Evolutionary conservation across 371 early-diverging fungal species (phyloP), one percentile per base, ranked within the genome.

Genomic region (Lichtheimia corymbifera): DNA sequence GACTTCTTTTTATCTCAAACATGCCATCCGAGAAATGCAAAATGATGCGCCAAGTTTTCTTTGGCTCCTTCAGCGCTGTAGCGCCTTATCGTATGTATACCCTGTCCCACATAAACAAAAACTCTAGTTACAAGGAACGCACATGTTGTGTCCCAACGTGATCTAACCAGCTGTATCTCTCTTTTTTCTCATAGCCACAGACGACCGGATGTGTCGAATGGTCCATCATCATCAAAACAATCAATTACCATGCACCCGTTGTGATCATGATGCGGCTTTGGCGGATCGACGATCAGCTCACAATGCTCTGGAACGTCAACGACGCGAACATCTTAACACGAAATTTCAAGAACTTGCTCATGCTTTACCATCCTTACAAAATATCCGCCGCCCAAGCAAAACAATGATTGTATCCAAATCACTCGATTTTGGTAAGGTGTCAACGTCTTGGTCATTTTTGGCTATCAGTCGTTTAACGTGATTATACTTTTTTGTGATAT

Each of bases 311-410:
- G 93, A 92, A 70, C 79, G 93, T 9, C 91, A 90, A 59, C 79
- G 92, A 57, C 84, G 93, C 50, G 93, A 92, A 73, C 85, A 83
- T 11, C 76, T 92, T 28, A 91, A 91, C 65, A 74, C 74, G 35
- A 86, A 88, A 56, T 91, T 92, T 67, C 90, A 88, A 72, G 90
- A 92, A 50, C 77, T 92, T 30, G 93, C 93, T 15, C 84, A 85
- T 67, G 84, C 87, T 18, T 65, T 92, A 18, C 93, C 92, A 52
- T 76, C 89, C 15, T 83, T 91, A 17, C 79, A 77, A 58, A 77
- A 87, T 49, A 84, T 90, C 41, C 82, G 89, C 50, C 78, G 89
- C 53, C 93, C 93, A 18, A 88, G 88, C 60, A 92, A 92, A 62
- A 87, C 89, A 41, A 85, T 86, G 67, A 92, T 92, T 66, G 91